Base-by-base conservation (phyloP, 306 rosid species). In the Rubus idaeus region DNA sequence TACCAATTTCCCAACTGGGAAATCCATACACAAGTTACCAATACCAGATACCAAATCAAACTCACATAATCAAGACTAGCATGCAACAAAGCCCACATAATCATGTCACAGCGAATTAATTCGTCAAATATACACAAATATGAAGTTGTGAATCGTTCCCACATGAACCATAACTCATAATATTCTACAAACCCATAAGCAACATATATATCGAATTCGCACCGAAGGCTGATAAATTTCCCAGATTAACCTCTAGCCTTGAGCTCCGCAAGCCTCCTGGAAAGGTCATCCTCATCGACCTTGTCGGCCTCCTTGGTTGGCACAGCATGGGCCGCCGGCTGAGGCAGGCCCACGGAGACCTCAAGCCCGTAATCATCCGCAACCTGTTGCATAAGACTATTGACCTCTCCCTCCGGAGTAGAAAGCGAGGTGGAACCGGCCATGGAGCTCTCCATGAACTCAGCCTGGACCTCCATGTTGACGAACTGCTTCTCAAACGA, bases 391-490 rank as follows among this genome's bases (percentile, higher is more conserved):
- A 94, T 94, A 70, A 94, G 82, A 71, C 90, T 94, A 73, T 94
- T 94, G 42, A 94, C 98, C 78, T 94, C 98, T 1, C 97, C 98
- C 71, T 94, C 98, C 0, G 98, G 98, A 0, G 98, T 94, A 0
- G 97, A 91, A 10, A 94, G 85, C 10, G 98, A 94, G 14, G 98
- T 94, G 0, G 97, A 91, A 18, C 98, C 98, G 3, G 98, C 98
- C 98, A 94, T 94, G 60, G 98, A 85, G 71, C 87, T 90, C 84
- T 94, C 97, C 98, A 94, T 90, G 77, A 94, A 94, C 87, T 90
- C 98, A 0, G 98, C 98, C 79, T 94, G 98, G 40, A 94, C 98
- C 89, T 94, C 98, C 98, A 94, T 94, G 69, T 94, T 91, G 18
- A 94, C 97, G 47, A 94, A 94, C 85, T 94, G 97, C 87, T 90